These are phyloP conservation scores for Trichoderma simmonsii DNA, from an alignment of 2,329 filamentous ascomycete species.

Conservation along the genomic window DNA sequence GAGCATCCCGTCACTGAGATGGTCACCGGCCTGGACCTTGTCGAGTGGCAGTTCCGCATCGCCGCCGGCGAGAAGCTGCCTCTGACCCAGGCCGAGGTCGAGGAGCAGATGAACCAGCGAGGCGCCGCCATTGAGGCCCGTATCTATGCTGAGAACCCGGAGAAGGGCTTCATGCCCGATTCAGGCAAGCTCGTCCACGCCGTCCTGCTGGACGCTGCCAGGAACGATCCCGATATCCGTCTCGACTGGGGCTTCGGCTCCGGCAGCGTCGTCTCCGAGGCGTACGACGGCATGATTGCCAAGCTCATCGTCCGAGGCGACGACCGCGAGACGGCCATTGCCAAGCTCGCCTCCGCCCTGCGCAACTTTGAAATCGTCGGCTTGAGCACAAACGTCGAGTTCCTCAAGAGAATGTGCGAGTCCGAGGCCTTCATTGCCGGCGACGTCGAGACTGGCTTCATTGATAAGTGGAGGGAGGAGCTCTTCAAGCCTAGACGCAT, in stretches of 20 bases:
- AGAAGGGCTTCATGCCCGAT: constrained; percentile 88
- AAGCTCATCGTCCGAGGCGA: constrained; percentile 90
- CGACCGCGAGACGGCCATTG: constrained; percentile 74
- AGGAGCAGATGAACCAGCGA: constrained; percentile 66
- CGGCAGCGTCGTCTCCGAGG: constrained; percentile 87
- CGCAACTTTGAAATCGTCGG: constrained; percentile 91
- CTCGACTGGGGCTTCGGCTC: constrained; percentile 92
- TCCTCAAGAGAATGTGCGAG: constrained; percentile 82
- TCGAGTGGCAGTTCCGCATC: constrained; percentile 92
- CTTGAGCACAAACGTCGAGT: constrained; percentile 93
- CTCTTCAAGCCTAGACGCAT: constrained; percentile 66
- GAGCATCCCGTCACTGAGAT: constrained; percentile 88
- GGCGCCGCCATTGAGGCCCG: constrained; percentile 93
- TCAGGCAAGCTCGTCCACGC: constrained; percentile 86
- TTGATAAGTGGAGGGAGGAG: constrained; percentile 78
- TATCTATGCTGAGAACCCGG: constrained; percentile 94
- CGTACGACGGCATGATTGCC: constrained; percentile 98
- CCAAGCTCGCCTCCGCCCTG: constrained; percentile 75
- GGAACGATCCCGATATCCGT: constrained; percentile 67
- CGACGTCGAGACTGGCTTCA: constrained; percentile 93
- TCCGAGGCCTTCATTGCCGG: constrained; percentile 80
- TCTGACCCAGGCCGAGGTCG: constrained; percentile 61
- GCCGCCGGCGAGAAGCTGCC: constrained; percentile 57
- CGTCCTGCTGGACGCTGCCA: constrained; percentile 62
- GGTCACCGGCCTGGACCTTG: constrained; percentile 70